Evolutionary conservation across 208 protist genomes (phyloP).

Genomic region (Trypanosoma lewisi): DNA sequence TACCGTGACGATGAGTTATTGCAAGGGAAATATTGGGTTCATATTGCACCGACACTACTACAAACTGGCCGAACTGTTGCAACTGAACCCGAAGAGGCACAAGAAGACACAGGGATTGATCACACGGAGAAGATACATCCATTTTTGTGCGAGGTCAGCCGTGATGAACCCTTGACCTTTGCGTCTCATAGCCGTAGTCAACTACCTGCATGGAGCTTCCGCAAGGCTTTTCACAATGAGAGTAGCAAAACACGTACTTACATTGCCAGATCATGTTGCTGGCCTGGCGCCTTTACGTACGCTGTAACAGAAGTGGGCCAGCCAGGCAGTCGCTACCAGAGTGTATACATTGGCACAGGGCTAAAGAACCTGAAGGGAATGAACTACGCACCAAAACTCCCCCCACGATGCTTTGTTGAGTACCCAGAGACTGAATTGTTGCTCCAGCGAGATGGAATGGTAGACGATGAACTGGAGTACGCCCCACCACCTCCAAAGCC

Average conservation of each 20-base stretch:
- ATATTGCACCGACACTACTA: slow-evolving; percentile 82
- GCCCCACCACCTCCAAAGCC: slow-evolving; percentile 63
- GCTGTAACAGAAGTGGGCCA: slow-evolving; percentile 61
- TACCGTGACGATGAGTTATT: slow-evolving; percentile 88
- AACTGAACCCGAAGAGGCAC: slow-evolving; percentile 26
- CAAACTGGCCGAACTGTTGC: slow-evolving; percentile 48
- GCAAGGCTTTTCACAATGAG: slow-evolving; percentile 78
- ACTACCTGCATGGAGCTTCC: slow-evolving; percentile 84
- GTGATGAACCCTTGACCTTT: slow-evolving; percentile 69
- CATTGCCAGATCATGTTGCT: slow-evolving; percentile 73
- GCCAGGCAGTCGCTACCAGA: slow-evolving; percentile 69
- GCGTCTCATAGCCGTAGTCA: slow-evolving; percentile 71
- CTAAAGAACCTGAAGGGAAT: slow-evolving; percentile 73
- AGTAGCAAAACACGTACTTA: slow-evolving; percentile 66
- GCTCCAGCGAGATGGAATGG: slow-evolving; percentile 79
- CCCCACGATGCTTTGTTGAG: slow-evolving; percentile 66
- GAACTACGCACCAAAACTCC: slow-evolving; percentile 70
- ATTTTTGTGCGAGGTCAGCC: slow-evolving; percentile 74
- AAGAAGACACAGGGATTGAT: slow-evolving; percentile 24
- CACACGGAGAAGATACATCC: slow-evolving; percentile 81
- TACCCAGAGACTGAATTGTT: slow-evolving; percentile 70
- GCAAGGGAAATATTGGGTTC: slow-evolving; percentile 87
- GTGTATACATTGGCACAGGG: slow-evolving; percentile 84
- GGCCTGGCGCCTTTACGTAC: slow-evolving; percentile 86
- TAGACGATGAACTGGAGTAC: slow-evolving; percentile 88